These are phyloP conservation scores for Sclerotinia subarctica DNA, from an alignment of 2,329 filamentous ascomycete species.

Conservation along the genomic window DNA sequence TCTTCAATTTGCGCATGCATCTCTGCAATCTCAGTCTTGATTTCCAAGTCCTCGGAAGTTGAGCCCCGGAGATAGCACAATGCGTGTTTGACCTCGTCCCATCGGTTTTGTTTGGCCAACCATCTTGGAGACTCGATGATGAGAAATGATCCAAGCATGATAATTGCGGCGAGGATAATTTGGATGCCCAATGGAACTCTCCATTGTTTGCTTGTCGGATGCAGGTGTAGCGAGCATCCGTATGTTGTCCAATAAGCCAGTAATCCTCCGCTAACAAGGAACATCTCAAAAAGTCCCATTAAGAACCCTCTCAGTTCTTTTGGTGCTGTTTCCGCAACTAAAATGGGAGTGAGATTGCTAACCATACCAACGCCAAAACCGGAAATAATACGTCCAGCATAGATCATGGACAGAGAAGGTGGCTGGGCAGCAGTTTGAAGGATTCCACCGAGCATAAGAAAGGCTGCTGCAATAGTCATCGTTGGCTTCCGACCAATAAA, in stretches of 20 bases:
- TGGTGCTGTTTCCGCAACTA: slow-evolving; percentile 54
- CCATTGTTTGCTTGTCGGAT: slow-evolving; percentile 41
- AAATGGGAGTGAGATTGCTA: slow-evolving; percentile 41
- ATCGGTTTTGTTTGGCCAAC: slow-evolving; percentile 60
- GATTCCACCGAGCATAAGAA: slow-evolving; percentile 37
- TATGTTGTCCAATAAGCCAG: slow-evolving; percentile 39
- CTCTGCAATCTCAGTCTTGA: slow-evolving; percentile 41
- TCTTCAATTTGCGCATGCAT: slow-evolving; percentile 48
- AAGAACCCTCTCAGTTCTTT: slow-evolving; percentile 46
- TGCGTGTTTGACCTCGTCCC: slow-evolving; percentile 54
- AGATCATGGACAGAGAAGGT: slow-evolving; percentile 24
- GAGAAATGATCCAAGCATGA: slow-evolving; percentile 51
- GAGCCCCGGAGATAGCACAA: slow-evolving; percentile 52
- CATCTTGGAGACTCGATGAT: slow-evolving; percentile 55
- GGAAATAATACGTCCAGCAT: slow-evolving; percentile 24
- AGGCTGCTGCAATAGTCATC: slow-evolving; percentile 44
- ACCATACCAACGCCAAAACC: slow-evolving; percentile 41
- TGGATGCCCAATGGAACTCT: slow-evolving; percentile 50
- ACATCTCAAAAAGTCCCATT: slow-evolving; percentile 46
- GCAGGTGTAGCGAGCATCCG: slow-evolving; percentile 44
- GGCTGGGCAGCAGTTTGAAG: slow-evolving; percentile 26
- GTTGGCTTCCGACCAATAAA: slow-evolving; percentile 46
- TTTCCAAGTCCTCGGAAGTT: slow-evolving; percentile 39
- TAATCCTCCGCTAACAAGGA: slow-evolving; percentile 45
- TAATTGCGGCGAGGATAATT: slow-evolving; percentile 54